phyloP scores from a whole-genome alignment of 805 yeast genomes.

The Yamadazyma philogaea region DNA sequence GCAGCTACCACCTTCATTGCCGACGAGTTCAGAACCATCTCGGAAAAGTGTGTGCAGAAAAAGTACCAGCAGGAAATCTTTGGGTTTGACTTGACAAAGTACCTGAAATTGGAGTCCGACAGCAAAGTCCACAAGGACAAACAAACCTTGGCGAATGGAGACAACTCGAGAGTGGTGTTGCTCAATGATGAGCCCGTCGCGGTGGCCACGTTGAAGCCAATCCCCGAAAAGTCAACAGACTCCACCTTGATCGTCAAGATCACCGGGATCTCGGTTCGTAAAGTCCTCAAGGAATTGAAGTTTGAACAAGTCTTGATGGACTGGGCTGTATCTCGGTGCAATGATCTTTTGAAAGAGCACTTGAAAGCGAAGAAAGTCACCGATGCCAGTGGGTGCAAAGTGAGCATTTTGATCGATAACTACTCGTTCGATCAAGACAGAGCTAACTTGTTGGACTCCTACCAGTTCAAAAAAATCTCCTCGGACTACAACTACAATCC shows the following conservation, averaged over 20 bases:
- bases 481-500: constrained; percentile 27
- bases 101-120: constrained; percentile 29
- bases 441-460: constrained; percentile 33
- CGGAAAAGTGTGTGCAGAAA: constrained; percentile 25
- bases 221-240: constrained; percentile 35
- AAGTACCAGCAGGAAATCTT: constrained; percentile 35
- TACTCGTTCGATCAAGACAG: constrained; percentile 50
- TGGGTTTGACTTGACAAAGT: constrained; percentile 51
- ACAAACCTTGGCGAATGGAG: constrained; percentile 32
- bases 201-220: constrained; percentile 46
- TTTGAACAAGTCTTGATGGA: constrained; percentile 60
- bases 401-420: constrained; percentile 45
- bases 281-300: constrained; percentile 63
- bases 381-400: constrained; percentile 25
- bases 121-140: constrained; percentile 17
- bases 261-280: constrained; percentile 60
- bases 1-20: constrained; percentile 39
- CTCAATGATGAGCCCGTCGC: constrained; percentile 77
- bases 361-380: constrained; percentile 26
- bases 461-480: constrained; percentile 43
- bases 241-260: constrained; percentile 49
- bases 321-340: constrained; percentile 54
- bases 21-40: constrained; percentile 42
- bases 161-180: constrained; percentile 52
- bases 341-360: constrained; percentile 33